Conservation (phyloP, 2,329 filamentous ascomycete species). For the Eutypa lata region DNA sequence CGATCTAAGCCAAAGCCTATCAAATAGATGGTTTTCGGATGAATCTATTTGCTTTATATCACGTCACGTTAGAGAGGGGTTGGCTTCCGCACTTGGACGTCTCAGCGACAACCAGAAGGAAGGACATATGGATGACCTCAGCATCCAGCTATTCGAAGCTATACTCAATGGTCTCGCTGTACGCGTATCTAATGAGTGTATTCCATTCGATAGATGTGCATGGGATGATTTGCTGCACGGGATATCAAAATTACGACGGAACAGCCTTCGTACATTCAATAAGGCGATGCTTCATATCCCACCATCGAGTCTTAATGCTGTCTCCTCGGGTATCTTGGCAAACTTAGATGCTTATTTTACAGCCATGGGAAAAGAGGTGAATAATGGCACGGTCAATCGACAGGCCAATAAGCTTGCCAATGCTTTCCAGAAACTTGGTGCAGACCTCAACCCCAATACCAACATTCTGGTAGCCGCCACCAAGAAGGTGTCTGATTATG, state of each 20-base stretch:
- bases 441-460: slow-evolving; percentile 8
- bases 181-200: not conserved
- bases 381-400: slow-evolving; percentile 4
- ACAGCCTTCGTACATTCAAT: slow-evolving; percentile 21
- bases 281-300: slow-evolving; percentile 20
- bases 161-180: slow-evolving; percentile 19
- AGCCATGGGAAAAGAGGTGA: slow-evolving; percentile 4
- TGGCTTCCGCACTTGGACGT: not conserved
- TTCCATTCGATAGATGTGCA: slow-evolving; percentile 10
- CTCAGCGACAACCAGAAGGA: not conserved
- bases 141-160: slow-evolving; percentile 11
- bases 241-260: slow-evolving; percentile 19
- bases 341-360: slow-evolving; percentile 17
- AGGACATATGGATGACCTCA: slow-evolving; percentile 4
- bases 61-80: slow-evolving; percentile 12
- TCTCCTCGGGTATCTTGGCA: slow-evolving; percentile 15
- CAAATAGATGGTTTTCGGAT: slow-evolving; percentile 9
- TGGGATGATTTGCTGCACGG: slow-evolving; percentile 19
- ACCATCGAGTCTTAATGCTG: slow-evolving; percentile 3
- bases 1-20: slow-evolving; percentile 15
- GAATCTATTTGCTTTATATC: slow-evolving; percentile 13
- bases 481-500: slow-evolving; percentile 10
- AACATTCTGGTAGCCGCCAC: slow-evolving; percentile 18
- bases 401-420: slow-evolving; percentile 23
- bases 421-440: slow-evolving; percentile 13